Percentiles rank a stretch among this genome's conserved stretches.
phyloP scores from a whole-genome alignment of 73 alveolate species.

The Tetrahymena malaccensis region DNA sequence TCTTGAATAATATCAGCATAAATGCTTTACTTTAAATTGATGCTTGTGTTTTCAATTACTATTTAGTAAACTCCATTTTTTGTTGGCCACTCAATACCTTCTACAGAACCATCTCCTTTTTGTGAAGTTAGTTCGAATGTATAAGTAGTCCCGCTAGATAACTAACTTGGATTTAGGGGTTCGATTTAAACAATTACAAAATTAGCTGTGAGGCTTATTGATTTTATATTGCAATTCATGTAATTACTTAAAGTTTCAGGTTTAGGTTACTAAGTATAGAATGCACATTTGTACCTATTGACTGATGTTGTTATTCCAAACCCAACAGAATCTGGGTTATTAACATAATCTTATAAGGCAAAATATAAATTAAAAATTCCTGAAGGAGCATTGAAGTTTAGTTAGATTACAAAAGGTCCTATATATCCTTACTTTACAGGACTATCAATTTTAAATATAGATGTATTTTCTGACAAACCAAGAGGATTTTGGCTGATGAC shows the following conservation, averaged over 20 bases:
- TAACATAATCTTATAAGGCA: background rate
- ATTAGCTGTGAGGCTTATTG: background rate
- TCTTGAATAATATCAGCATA: background rate
- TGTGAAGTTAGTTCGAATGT: background rate
- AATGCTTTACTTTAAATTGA: background rate
- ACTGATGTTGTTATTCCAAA: background rate
- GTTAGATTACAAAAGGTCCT: background rate
- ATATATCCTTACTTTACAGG: background rate
- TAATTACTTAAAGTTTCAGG: background rate
- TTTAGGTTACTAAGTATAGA: background rate
- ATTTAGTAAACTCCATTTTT: background rate
- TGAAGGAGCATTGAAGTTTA: background rate
- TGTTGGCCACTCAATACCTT: background rate
- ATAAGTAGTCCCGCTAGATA: background rate
- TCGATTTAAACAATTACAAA: background rate
- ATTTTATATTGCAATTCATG: background rate
- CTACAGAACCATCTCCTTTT: background rate
- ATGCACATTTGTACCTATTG: background rate
- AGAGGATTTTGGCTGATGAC: background rate
- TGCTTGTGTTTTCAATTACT: background rate
- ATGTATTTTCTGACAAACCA: background rate
- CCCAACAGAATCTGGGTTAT: background rate
- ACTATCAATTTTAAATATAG: background rate
- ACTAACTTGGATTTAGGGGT: background rate
- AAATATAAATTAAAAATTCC: background rate